Conservation (phyloP, 1,139 yeast genomes). For the Lodderomyces metapsilosis region DNA sequence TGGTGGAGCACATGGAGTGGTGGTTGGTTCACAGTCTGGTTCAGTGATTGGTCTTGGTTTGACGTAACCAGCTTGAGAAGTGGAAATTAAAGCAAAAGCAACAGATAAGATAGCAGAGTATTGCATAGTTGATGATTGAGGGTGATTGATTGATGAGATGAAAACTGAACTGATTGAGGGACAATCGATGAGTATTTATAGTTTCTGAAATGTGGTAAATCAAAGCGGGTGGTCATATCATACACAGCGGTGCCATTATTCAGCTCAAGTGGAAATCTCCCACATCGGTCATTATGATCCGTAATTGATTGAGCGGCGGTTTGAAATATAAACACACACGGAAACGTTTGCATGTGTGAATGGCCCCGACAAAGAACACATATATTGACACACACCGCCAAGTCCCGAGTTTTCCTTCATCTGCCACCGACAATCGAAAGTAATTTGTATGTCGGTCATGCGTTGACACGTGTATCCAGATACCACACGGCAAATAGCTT, state of each 20-base stretch:
- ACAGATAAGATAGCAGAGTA: constrained; percentile 4
- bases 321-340: background rate
- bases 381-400: background rate
- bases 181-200: background rate
- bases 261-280: no score
- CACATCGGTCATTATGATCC: background rate
- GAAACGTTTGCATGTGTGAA: background rate
- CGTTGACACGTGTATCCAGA: background rate
- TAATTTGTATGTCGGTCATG: no score
- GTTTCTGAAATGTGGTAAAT: background rate
- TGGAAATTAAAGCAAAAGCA: constrained; percentile 7
- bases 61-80: constrained; percentile 9
- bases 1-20: background rate
- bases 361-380: background rate
- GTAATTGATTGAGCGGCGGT: background rate
- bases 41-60: constrained; percentile 1
- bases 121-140: constrained; percentile 6
- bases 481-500: no score
- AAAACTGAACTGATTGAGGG: background rate
- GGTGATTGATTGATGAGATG: background rate
- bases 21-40: background rate
- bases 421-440: background rate
- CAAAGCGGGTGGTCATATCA: no score
- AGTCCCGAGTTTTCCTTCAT: background rate
- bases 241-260: background rate